Conservation (phyloP, 1,139 yeast genomes). For the Suhomyces coccinellae region DNA sequence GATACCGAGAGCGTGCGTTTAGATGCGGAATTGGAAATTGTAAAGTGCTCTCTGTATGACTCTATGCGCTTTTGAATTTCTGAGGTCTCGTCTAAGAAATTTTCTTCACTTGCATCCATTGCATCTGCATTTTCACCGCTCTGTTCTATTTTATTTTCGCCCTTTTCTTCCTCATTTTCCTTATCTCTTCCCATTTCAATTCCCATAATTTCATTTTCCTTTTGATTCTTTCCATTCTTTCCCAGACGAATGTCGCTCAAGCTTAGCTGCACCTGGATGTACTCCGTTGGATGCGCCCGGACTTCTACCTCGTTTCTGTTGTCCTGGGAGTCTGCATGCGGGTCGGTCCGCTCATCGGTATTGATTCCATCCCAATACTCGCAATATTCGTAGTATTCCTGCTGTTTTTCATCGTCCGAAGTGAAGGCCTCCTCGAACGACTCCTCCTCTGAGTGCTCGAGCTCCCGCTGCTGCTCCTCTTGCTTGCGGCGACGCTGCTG, state of each 20-base stretch:
- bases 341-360: slow-evolving; percentile 6
- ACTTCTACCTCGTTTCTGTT: neutral
- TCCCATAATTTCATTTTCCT: neutral
- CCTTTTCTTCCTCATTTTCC: neutral
- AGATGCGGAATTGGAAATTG: neutral
- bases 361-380: slow-evolving; percentile 9
- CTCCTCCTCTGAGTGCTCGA: neutral
- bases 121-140: neutral
- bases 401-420: slow-evolving; percentile 5
- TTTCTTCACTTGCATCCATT: neutral
- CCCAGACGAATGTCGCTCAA: slow-evolving; percentile 1
- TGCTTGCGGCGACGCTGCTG: slow-evolving; percentile 1
- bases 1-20: slow-evolving; percentile 5
- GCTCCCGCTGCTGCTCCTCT: neutral
- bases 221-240: neutral
- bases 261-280: slow-evolving; percentile 1
- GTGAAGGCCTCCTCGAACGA: neutral
- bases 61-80: neutral
- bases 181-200: neutral
- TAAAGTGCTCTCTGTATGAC: neutral
- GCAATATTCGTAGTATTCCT: slow-evolving; percentile 10
- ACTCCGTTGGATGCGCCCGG: slow-evolving; percentile 1
- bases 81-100: neutral
- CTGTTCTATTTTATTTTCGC: neutral
- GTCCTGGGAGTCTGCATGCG: neutral